phyloP scores from a whole-genome alignment of 352 stramenopile genomes.

The Plasmopara muralis region DNA sequence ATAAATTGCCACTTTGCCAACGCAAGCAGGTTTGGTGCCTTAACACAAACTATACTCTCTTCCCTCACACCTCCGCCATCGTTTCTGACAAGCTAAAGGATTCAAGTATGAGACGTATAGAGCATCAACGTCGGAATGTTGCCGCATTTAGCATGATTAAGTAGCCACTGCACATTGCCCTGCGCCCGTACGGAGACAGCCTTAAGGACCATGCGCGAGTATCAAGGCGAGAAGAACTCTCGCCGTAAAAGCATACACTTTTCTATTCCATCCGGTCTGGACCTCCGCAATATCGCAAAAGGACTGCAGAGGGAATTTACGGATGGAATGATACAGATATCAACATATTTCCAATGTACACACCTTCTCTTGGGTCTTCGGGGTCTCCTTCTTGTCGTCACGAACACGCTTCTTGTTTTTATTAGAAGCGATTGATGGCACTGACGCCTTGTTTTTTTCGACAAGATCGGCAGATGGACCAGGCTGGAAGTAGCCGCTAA shows the following conservation, averaged over 20 bases:
- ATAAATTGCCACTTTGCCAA: conserved; percentile 25
- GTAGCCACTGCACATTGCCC: conserved; percentile 31
- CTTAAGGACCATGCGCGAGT: conserved; percentile 87
- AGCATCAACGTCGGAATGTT: conserved; percentile 22
- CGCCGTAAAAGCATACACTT: conserved; percentile 53
- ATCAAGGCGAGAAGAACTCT: conserved; percentile 78
- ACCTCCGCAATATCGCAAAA: conserved; percentile 48
- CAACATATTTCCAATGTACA: conserved; percentile 8
- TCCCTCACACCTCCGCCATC: conserved; percentile 9
- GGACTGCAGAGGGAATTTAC: conserved; percentile 55
- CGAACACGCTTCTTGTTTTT: conserved; percentile 70
- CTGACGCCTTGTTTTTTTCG: conserved; percentile 18
- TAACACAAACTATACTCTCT: no score
- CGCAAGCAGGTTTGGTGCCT: conserved; percentile 3
- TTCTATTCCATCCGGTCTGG: conserved; percentile 86
- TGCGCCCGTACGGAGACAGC: conserved; percentile 80
- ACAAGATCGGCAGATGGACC: conserved; percentile 38
- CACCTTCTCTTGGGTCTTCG: conserved; percentile 55
- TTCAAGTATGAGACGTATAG: conserved; percentile 3
- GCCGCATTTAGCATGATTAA: conserved; percentile 17
- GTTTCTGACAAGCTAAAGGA: conserved; percentile 22
- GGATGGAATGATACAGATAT: conserved; percentile 40
- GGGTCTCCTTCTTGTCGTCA: conserved; percentile 21
- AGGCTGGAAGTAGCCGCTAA: conserved; percentile 80
- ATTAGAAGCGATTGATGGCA: conserved; percentile 10